Conservation (phyloP, 805 yeast species). For the Metschnikowia reukaufii region DNA sequence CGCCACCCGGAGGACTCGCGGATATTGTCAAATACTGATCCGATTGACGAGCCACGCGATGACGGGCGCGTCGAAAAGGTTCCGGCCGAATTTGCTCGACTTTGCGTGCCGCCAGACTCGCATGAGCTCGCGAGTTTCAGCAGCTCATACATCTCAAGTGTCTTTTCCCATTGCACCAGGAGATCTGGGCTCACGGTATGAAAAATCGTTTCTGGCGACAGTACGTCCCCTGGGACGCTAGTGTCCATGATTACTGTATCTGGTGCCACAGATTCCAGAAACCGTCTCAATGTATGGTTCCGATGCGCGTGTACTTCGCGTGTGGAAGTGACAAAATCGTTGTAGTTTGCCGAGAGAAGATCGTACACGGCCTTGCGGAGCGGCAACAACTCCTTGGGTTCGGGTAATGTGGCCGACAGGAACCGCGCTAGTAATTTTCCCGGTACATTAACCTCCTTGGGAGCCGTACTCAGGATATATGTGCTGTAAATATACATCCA, state of each 20-base stretch:
- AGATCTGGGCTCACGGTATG: conserved; percentile 10
- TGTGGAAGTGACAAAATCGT: conserved; percentile 30
- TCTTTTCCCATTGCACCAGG: conserved; percentile 19
- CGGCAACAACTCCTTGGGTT: conserved; percentile 14
- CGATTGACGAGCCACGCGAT: conserved; percentile 33
- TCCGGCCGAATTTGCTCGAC: conserved; percentile 17
- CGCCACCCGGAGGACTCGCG: conserved; percentile 30
- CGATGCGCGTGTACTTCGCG: conserved; percentile 13
- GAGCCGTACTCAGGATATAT: conserved; percentile 30
- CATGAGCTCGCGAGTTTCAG: conserved; percentile 10
- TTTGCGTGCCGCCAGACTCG: conserved; percentile 11
- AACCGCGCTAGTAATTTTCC: conserved; percentile 23
- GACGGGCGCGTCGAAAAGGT: conserved; percentile 17
- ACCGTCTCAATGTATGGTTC: conserved; percentile 16
- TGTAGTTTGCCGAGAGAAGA: conserved; percentile 32
- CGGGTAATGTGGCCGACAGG: conserved; percentile 23
- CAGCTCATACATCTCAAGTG: conserved; percentile 12
- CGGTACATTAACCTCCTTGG: conserved; percentile 38
- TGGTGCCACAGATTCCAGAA: conserved; percentile 25
- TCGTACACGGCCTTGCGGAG: conserved; percentile 28
- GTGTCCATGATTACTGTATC: conserved; percentile 10
- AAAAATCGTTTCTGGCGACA: conserved; percentile 4
- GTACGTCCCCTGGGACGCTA: conserved; percentile 3
- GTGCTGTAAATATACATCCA: conserved; percentile 31
- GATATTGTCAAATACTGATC: conserved; percentile 31